Evolutionary conservation across 2,329 filamentous ascomycete genomes (phyloP).

Genomic region (Thelonectria discophora): DNA sequence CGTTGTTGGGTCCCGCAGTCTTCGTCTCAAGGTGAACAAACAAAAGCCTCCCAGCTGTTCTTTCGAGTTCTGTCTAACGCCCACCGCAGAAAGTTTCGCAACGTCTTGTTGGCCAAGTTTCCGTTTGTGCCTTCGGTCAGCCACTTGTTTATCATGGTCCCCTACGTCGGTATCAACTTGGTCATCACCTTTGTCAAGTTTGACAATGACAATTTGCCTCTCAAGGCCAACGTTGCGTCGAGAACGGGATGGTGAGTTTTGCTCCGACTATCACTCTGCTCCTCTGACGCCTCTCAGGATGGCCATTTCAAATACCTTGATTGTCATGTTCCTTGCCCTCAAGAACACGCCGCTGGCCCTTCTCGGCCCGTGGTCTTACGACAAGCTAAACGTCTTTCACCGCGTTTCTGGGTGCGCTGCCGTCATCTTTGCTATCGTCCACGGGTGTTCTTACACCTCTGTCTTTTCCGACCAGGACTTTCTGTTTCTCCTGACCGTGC

Average conservation of each 20-base stretch:
- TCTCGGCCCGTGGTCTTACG: conserved; percentile 64
- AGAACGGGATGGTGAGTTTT: conserved; percentile 50
- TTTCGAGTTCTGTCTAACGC: conserved; percentile 11
- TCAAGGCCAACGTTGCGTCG: conserved; percentile 48
- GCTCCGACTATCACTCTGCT: neutral
- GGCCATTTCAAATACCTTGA: conserved; percentile 55
- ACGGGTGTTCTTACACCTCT: conserved; percentile 54
- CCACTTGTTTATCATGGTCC: conserved; percentile 42
- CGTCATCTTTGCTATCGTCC: conserved; percentile 56
- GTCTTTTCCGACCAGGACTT: conserved; percentile 49
- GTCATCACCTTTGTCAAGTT: conserved; percentile 46
- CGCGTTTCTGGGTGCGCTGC: conserved; percentile 61
- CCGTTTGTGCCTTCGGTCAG: conserved; percentile 45
- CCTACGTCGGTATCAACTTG: conserved; percentile 49
- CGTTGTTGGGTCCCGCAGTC: conserved; percentile 4
- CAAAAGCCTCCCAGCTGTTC: neutral
- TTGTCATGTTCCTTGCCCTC: conserved; percentile 63
- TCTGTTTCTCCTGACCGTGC: conserved; percentile 46
- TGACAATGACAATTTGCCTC: conserved; percentile 43
- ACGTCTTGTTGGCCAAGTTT: conserved; percentile 39
- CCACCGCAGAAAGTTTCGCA: conserved; percentile 40
- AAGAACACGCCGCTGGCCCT: conserved; percentile 67
- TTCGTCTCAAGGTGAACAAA: conserved; percentile 32
- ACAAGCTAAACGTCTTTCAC: conserved; percentile 66
- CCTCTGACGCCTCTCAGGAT: conserved; percentile 45